These are phyloP conservation scores for Microcera coccophila DNA, from an alignment of 2,329 filamentous ascomycete genomes.

Conservation along the genomic window DNA sequence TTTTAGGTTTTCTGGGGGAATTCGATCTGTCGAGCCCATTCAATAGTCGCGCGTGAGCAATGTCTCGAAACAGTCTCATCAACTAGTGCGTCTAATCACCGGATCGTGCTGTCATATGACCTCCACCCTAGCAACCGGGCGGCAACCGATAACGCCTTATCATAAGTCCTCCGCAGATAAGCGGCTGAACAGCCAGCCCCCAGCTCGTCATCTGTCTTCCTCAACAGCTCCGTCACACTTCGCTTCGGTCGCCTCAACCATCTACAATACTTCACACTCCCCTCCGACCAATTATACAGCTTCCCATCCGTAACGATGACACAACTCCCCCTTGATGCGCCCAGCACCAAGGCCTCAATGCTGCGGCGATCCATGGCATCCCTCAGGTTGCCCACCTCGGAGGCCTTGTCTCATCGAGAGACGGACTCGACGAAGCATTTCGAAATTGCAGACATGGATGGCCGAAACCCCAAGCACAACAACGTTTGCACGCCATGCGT, in stretches of 20 bases:
- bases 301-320: constrained; percentile 36
- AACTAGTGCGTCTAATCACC: too few relatives aligned
- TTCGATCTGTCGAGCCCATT: too few relatives aligned
- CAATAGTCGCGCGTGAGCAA: too few relatives aligned
- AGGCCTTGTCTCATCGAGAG: too few relatives aligned
- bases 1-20: too few relatives aligned
- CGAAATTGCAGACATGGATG: constrained; percentile 41
- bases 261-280: neutral
- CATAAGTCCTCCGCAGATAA: neutral
- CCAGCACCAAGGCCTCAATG: constrained; percentile 42
- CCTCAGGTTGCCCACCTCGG: constrained; percentile 18
- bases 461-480: constrained; percentile 32
- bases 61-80: too few relatives aligned
- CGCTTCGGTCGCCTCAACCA: neutral
- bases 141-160: neutral
- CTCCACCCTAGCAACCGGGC: neutral
- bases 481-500: constrained; percentile 38
- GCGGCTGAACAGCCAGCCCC: neutral
- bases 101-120: neutral
- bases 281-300: constrained; percentile 3
- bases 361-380: constrained; percentile 35
- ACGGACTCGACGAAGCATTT: constrained; percentile 41
- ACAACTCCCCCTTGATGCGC: constrained; percentile 42
- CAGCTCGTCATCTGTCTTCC: neutral
- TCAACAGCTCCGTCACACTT: neutral